phyloP scores from a whole-genome alignment of 2,329 filamentous ascomycete species.

The Neofusicoccum parvum region DNA sequence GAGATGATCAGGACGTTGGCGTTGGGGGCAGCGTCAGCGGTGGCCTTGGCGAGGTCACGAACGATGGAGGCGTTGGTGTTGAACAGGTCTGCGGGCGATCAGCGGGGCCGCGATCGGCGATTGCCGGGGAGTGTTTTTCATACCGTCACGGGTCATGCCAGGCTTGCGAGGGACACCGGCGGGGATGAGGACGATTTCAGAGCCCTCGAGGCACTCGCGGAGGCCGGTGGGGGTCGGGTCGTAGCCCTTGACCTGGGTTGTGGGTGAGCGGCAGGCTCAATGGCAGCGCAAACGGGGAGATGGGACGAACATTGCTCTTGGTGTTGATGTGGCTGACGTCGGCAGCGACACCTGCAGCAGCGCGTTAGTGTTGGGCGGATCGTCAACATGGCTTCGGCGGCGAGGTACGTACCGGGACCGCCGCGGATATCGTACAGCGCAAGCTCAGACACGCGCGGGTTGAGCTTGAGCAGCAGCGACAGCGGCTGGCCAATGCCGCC shows the following conservation, averaged over 20 bases:
- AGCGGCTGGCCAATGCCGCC: slow-evolving; percentile 98
- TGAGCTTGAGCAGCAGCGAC: slow-evolving; percentile 97
- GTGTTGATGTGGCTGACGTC: slow-evolving; percentile 99
- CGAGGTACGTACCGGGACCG: slow-evolving; percentile 72
- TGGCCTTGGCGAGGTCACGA: slow-evolving; percentile 94
- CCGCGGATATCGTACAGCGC: slow-evolving; percentile 97
- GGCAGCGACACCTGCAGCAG: slow-evolving; percentile 80
- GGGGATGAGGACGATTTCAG: slow-evolving; percentile 95
- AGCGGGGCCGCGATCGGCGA: not conserved
- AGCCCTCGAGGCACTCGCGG: slow-evolving; percentile 75
- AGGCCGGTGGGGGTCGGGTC: slow-evolving; percentile 76
- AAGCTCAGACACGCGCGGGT: slow-evolving; percentile 90
- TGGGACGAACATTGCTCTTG: slow-evolving; percentile 70
- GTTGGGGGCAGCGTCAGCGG: slow-evolving; percentile 82
- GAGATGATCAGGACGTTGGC: slow-evolving; percentile 97
- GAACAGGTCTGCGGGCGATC: slow-evolving; percentile 73
- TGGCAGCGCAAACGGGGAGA: not conserved
- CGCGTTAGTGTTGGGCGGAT: not conserved
- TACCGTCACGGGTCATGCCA: slow-evolving; percentile 96
- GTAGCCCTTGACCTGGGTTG: slow-evolving; percentile 75
- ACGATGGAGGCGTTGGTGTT: slow-evolving; percentile 99
- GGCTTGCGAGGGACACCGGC: slow-evolving; percentile 98
- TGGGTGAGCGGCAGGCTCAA: slow-evolving; percentile 13
- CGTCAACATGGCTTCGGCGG: not conserved
- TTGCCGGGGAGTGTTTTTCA: slow-evolving; percentile 25